Percentiles rank a stretch among this genome's conserved stretches.
Evolutionary conservation across 176 grass and related monocot genomes (phyloP).

Genomic region (Cenchrus americanus): DNA sequence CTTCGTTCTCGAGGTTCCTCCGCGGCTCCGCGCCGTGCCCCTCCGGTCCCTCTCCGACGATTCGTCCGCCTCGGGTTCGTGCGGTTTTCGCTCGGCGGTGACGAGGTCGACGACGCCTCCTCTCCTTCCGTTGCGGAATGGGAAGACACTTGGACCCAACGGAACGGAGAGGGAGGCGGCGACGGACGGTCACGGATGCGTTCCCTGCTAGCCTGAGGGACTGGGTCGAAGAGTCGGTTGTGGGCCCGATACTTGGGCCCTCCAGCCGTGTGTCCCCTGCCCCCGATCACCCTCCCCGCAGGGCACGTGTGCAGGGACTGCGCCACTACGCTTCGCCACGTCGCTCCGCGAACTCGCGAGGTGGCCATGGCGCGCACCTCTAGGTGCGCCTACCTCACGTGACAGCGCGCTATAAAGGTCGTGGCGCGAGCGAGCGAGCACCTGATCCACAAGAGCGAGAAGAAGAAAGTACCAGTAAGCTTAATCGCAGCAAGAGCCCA

Average conservation of each 20-base stretch:
- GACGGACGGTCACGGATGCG: not conserved
- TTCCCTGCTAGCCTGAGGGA: not conserved
- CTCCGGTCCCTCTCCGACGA: not conserved
- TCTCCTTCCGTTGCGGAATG: conserved; percentile 19
- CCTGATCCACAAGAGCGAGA: not conserved
- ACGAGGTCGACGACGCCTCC: not conserved
- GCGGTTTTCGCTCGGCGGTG: not conserved
- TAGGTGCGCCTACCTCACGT: not conserved
- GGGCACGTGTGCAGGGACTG: not conserved
- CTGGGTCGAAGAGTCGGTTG: not conserved
- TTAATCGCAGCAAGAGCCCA: not conserved
- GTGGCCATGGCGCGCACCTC: conserved; percentile 7
- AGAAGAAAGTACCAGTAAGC: too few relatives aligned
- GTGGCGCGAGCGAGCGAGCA: not conserved
- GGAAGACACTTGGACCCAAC: not conserved
- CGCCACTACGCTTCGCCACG: not conserved
- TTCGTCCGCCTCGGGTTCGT: not conserved
- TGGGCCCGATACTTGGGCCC: not conserved
- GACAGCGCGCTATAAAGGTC: not conserved
- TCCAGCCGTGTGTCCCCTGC: not conserved
- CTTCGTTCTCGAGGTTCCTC: not conserved
- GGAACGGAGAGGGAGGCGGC: not conserved
- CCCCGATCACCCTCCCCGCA: not conserved
- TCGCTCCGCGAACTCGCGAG: not conserved
- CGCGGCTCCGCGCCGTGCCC: not conserved